Evolutionary conservation across 441 rosid genomes (phyloP).

Genomic region (Populus tomentosa): DNA sequence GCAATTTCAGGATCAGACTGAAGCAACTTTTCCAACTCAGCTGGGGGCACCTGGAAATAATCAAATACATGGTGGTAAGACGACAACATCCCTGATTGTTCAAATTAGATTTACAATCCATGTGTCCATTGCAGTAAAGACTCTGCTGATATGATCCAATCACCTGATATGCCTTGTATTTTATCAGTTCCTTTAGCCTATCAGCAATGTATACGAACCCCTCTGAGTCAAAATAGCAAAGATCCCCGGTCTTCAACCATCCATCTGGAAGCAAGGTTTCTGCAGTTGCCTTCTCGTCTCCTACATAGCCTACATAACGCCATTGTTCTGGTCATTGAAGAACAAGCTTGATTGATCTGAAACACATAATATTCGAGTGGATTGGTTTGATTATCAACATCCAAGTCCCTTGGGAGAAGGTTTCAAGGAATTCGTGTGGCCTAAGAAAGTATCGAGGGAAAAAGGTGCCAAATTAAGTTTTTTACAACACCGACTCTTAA

Average conservation of each 20-base stretch:
- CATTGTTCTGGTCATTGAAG: neutral
- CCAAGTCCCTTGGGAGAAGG: neutral
- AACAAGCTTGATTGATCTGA: neutral
- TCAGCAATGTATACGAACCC: constrained; percentile 75
- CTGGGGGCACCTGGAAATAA: constrained; percentile 75
- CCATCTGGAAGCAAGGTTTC: constrained; percentile 79
- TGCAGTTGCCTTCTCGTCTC: constrained; percentile 74
- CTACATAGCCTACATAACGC: constrained; percentile 60
- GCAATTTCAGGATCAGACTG: constrained; percentile 32
- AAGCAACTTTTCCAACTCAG: constrained; percentile 62
- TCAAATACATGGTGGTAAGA: neutral
- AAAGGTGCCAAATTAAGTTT: neutral
- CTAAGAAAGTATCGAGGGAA: neutral
- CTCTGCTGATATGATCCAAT: neutral
- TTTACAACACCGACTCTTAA: neutral
- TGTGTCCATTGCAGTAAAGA: neutral
- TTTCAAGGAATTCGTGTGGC: neutral
- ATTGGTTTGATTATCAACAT: neutral
- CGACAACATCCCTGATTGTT: neutral
- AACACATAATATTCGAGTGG: neutral
- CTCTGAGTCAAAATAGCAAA: constrained; percentile 66
- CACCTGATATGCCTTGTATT: constrained; percentile 93
- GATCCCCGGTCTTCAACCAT: constrained; percentile 94
- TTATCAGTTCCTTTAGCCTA: constrained; percentile 84
- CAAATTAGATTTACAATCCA: neutral